Base-by-base conservation (phyloP, 768 basidiomycete genomes). In the Leucocoprinus birnbaumii region DNA sequence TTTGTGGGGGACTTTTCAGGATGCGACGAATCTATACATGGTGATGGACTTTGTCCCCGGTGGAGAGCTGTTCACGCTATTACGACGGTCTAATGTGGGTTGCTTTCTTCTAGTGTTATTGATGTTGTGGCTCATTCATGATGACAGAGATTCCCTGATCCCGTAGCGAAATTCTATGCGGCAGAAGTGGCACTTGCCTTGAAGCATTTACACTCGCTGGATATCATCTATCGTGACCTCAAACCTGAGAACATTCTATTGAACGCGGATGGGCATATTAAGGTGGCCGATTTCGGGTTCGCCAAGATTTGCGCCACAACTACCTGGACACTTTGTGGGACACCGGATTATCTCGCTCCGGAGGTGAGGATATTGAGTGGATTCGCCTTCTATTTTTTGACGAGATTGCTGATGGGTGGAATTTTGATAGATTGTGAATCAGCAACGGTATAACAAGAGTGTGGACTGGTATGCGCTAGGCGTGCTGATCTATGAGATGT, bases 381-480 rank as follows among this genome's bases (percentile, higher is more conserved):
- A 26, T 40, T 21, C 21, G 46, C 18, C 37, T 21, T 44, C 34
- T n/a, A n/a, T n/a, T n/a, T n/a, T n/a, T n/a, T n/a, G 10, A 26
- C 27, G 18, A n/a, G 26, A 48, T 24, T 34, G 34, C 40, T 51
- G 24, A 50, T 34, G 14, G 5, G 11, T 35, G n/a, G 22, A 25
- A 48, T 65, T 24, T 21, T 26, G 25, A 31, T 49, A 91, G 89
- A 84, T 92, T 69, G 87, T 86, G 66, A 84, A 78, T 16, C 86
- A 90, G 66, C 82, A 84, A 55, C 80, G 94, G 5, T 98, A 99
- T 68, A 96, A 95, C 66, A 96, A 97, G 69, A 89, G 87, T 55
- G 96, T 98, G 2, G 97, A 99, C 66, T 99, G 95, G 95, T 99
- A 98, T 73, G 96, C 97, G 1, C 82, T 98, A 49, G 97, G 97